Evolutionary conservation across 164 flowering plant genomes (phyloP).

Genomic region (Protea cynaroides): DNA sequence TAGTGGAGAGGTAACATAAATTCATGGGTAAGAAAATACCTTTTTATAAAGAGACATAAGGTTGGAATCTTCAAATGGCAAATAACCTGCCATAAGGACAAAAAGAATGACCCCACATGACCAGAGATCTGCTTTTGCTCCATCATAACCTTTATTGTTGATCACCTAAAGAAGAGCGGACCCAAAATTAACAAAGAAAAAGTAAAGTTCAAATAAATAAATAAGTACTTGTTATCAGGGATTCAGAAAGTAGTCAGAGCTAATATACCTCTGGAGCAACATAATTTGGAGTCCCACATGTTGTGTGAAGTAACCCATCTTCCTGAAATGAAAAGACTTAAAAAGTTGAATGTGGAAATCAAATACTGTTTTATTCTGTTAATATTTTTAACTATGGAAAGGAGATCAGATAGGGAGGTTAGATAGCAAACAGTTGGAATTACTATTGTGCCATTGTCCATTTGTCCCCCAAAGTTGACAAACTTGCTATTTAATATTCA

Average conservation of each 20-base stretch:
- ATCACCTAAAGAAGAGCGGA: slow-evolving; percentile 48
- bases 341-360: neutral
- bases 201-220: neutral
- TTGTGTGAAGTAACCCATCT: slow-evolving; percentile 93
- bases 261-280: slow-evolving; percentile 94
- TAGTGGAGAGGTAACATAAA: neutral
- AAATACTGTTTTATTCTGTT: no score
- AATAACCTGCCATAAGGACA: slow-evolving; percentile 93
- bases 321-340: slow-evolving; percentile 37
- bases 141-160: slow-evolving; percentile 92
- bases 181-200: slow-evolving; percentile 4
- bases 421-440: neutral
- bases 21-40: slow-evolving; percentile 26
- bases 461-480: neutral
- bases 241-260: slow-evolving; percentile 5
- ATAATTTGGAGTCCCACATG: slow-evolving; percentile 98
- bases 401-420: neutral
- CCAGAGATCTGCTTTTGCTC: slow-evolving; percentile 97
- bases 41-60: slow-evolving; percentile 76
- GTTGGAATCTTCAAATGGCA: slow-evolving; percentile 94
- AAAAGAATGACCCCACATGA: slow-evolving; percentile 96
- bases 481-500: neutral
- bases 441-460: neutral
- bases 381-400: neutral
- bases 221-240: neutral